phyloP scores from a whole-genome alignment of 768 basidiomycete species.

The Mycena pura region DNA sequence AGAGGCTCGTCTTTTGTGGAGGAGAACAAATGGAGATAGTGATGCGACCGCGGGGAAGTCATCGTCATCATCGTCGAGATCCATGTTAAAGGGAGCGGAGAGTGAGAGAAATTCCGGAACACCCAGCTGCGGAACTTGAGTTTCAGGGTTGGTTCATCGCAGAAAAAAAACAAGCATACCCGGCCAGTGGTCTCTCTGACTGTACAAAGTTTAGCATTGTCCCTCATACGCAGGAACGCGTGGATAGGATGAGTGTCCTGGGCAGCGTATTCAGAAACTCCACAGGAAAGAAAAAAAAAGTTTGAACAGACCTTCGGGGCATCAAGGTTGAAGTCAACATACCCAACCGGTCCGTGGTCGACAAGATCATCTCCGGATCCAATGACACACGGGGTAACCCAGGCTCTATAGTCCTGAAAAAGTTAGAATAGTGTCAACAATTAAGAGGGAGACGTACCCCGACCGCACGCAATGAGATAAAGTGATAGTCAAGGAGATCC shows the following conservation, averaged over 20 bases:
- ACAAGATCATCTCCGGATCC: neutral
- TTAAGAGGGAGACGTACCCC: neutral
- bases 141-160: too few relatives aligned
- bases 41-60: too few relatives aligned
- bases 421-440: neutral
- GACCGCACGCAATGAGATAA: neutral
- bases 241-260: constrained; percentile 19
- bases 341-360: constrained; percentile 16
- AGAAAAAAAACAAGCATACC: too few relatives aligned
- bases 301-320: constrained; percentile 17
- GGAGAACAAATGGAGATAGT: too few relatives aligned
- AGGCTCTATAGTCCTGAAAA: neutral
- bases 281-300: neutral
- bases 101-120: too few relatives aligned
- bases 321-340: constrained; percentile 22
- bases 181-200: too few relatives aligned
- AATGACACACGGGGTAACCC: neutral
- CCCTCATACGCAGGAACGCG: neutral
- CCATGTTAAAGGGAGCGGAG: too few relatives aligned
- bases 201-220: neutral
- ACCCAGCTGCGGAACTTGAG: too few relatives aligned
- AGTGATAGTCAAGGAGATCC: constrained; percentile 6
- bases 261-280: neutral
- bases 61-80: too few relatives aligned
- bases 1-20: neutral